Evolutionary conservation across 192 early-diverging fungal species (phyloP), one percentile per base, ranked within the genome.

Genomic region (Linnemannia schmuckeri): DNA sequence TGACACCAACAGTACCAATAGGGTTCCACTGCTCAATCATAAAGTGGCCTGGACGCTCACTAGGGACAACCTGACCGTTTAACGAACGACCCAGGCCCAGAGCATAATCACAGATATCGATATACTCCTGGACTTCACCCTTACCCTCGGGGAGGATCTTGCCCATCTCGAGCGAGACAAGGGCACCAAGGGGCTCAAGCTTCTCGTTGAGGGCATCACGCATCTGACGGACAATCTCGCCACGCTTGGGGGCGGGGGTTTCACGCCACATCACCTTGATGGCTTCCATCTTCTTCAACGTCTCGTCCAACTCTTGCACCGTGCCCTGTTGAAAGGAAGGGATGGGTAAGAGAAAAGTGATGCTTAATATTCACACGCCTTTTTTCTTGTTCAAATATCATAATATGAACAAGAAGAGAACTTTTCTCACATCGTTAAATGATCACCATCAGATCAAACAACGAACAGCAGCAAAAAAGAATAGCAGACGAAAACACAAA

Each of bases 1-100:
- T 97, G 76, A 99, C 94, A 79, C 97, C 98, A 37, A 97, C 95
- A 35, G 93, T 93, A 63, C 98, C 98, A 44, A 99, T 91, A 35
- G 98, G 98, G 80, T 99, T 96, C 96, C 95, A 99, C 79, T 96
- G 93, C 89, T 99, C 98, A 90, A 98, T 94, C 96, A 99, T 97
- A 72, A 96, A 91, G 88, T 99, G 98, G 33, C 97, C 97, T n/a
- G 96, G 94, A 70, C 94, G 92, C 86, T 99, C 98, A 79, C 93
- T 94, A 18, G 98, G 98, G 57, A 99, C 93, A 30, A 98, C 94
- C 40, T 91, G 75, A 15, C 98, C 98, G 84, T 93, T 93, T 69
- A 99, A 78, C 83, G 92, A 93, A 24, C 98, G 93, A 52, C 93
- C 93, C 8, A 99, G 91, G 35, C 98, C 98, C 7, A 97, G 88